Base-by-base conservation (phyloP, 345 rosid genomes). In the Toxicodendron radicans region DNA sequence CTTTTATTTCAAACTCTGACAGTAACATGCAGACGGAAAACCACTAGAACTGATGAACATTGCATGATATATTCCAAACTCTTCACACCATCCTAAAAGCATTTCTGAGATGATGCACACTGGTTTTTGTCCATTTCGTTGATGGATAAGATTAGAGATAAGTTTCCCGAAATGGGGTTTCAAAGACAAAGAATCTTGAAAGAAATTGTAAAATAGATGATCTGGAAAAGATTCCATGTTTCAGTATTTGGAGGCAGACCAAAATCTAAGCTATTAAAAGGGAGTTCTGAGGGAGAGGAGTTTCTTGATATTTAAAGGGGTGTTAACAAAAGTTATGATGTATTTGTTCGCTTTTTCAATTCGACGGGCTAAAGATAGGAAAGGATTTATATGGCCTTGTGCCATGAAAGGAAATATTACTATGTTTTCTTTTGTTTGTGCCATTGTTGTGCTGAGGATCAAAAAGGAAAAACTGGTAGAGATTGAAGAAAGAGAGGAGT, bases 11-110 rank as follows among this genome's bases (percentile, higher is more conserved):
- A n/a, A n/a, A n/a, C n/a, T n/a, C n/a, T n/a, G n/a, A n/a, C n/a
- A n/a, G n/a, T n/a, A n/a, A n/a, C n/a, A n/a, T n/a, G n/a, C n/a
- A n/a, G n/a, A n/a, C n/a, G n/a, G n/a, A n/a, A n/a, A n/a, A n/a
- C n/a, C n/a, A n/a, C n/a, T n/a, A n/a, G n/a, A n/a, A n/a, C n/a
- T n/a, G n/a, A n/a, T n/a, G n/a, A n/a, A n/a, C n/a, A n/a, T n/a
- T n/a, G n/a, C n/a, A n/a, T n/a, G n/a, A n/a, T n/a, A n/a, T n/a
- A 87, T 84, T 9, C 89, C 89, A 0, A 87, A 63, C 63, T 56
- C 52, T 13, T 84, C 86, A 8, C 86, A 83, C 97, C 96, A 92
- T 5, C 90, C 88, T 56, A 89, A 88, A 86, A 87, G 84, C 16
- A 92, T 86, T 49, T 83, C 92, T 1, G 85, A 79, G 8, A 92